Evolutionary conservation across 257 asterid genomes (phyloP), one percentile per base, ranked within the genome.

Genomic region (Hygrophila difformis): DNA sequence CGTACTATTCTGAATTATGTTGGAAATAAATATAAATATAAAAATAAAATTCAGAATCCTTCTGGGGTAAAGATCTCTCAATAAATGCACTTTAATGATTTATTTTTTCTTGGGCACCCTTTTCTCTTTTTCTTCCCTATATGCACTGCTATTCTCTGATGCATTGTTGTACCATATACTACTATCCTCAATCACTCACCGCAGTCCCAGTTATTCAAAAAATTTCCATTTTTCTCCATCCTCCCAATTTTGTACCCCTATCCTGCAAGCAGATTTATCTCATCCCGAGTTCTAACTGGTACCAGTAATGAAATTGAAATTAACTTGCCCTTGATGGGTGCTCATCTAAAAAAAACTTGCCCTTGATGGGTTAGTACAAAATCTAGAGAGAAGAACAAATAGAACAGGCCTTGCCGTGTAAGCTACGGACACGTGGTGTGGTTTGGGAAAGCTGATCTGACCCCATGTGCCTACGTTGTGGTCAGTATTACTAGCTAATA

Each of bases 391-490:
- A 26, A 8, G 8, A 8, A n/a, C n/a, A n/a, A 24, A 7, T 24
- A 22, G 35, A 57, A 47, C 42, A 49, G 76, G 51, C 55, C 70
- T 73, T 77, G 76, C 70, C 66, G 68, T 56, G 62, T 66, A 78
- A 71, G 73, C 59, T 57, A 71, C 67, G 71, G 62, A 59, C 74
- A 63, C 68, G 74, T 66, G 78, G 45, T 47, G 14, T 41, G 46
- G 50, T 39, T 11, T 39, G 51, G 45, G 56, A 35, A 35, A 49
- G 51, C 17, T 52, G 55, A 59, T 66, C 55, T 48, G 61, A 39
- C 46, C 61, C 68, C 70, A 66, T 47, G 65, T 63, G 69, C 45
- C 54, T 9, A 23, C 46, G 67, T 34, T n/a, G n/a, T n/a, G n/a
- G n/a, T n/a, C n/a, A n/a, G n/a, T n/a, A n/a, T n/a, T n/a, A n/a